Evolutionary conservation across 2,329 filamentous ascomycete species (phyloP), one percentile per base, ranked within the genome.

Genomic region (Bipolaris sorokiniana): DNA sequence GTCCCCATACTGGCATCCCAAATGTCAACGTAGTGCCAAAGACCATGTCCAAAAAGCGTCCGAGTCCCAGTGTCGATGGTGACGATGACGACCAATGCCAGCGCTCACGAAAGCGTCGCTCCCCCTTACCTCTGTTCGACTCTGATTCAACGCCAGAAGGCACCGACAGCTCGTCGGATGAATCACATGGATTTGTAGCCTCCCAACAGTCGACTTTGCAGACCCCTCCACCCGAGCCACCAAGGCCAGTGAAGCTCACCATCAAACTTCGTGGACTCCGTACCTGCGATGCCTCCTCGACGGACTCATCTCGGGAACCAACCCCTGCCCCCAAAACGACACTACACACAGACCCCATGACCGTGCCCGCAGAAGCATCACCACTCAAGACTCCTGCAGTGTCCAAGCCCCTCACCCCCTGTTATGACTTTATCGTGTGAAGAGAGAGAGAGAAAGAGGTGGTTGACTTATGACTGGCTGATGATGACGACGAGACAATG

Each of bases 1-100:
- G 86, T 6, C 84, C 85, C 7, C 84, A 87, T 69, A 79, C 77
- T 28, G 87, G 86, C 46, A 76, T 79, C 33, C 85, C 85, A 10
- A 69, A 79, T 18, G 80, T 87, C 34, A 69, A 67, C 49, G 61
- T 71, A 40, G 63, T 59, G 13, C 61, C 71, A 61, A 63, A 64
- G 26, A 58, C 63, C 22, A 51, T 73, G 59, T 62, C 75, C 0
- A 77, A 79, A 59, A 81, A 80, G 57, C 77, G 78, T 54, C 82
- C 80, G 1, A 84, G 82, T 68, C 83, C 59, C 75, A 84, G 71
- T 73, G 81, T 72, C 54, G 83, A 84, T 50, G 75, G 77, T 16
- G 82, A 84, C 60, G 80, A 79, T 48, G 82, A 84, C 15, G 81
- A 83, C 20, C 81, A 68, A 23, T 67, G 75, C 20, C 69, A 73